Base-by-base conservation (phyloP, 23 red algal species). In the Pyropia haitanensis region DNA sequence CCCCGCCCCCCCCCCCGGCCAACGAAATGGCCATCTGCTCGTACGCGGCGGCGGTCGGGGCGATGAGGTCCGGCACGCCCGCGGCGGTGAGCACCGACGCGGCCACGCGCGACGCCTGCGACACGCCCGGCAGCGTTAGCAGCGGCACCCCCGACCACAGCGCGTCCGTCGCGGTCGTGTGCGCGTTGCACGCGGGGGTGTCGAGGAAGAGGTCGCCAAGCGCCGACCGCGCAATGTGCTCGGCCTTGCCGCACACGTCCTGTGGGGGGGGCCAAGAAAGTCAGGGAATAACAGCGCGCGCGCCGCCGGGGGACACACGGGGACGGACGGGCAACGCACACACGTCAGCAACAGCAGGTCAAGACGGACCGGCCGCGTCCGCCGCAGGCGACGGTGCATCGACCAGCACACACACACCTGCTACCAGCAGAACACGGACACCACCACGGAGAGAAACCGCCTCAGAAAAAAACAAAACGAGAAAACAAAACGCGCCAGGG, bases 121-220 rank as follows among this genome's bases (percentile, higher is more conserved):
- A 32, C 49, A 70, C 78, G 18, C 76, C 78, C 23, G 85, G 85
- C 34, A 71, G 71, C n/a, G 85, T 89, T 12, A 89, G 62, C 63
- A 89, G 70, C 2, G 85, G 85, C 21, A 80, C 63, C 24, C 85
- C 85, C 30, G 85, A 89, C 85, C 85, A 89, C 13, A 89, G 58
- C 3, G 72, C 85, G 62, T 89, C 85, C 20, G 85, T 89, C 17
- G 75, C 85, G 2, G 67, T 89, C 15, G 85, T 89, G 31, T 89
- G 85, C 14, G 85, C 85, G 70, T 89, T 89, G 33, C 85, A 89
- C 49, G 72, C 73, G 2, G 85, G 85, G 19, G 85, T 89, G 52
- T 89, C 85, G 51, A 89, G 66, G 58, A 89, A 89, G 21, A 89
- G 70, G 27, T 89, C 85, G 20, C 76, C 85, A 14, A 89, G 66